phyloP scores from a whole-genome alignment of 257 asterid genomes.

The Capsicum chinense region DNA sequence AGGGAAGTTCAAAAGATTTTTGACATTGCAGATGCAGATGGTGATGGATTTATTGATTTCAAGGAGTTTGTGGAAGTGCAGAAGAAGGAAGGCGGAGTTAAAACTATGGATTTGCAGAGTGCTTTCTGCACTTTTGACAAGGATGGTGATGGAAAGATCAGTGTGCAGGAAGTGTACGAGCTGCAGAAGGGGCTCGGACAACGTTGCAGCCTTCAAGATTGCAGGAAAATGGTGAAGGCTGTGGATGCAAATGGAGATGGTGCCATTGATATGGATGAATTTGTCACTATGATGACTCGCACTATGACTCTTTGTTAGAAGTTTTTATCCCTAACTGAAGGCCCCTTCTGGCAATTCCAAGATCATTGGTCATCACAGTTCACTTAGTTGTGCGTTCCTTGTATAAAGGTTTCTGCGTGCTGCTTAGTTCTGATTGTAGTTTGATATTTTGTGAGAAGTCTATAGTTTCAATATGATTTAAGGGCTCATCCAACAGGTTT shows the following conservation, averaged over 20 bases:
- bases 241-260: conserved; percentile 91
- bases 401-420: conserved; percentile 7
- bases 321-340: background rate
- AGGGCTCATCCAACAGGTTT: conserved; percentile 1
- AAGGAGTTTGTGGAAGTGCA: conserved; percentile 84
- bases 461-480: background rate
- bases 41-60: conserved; percentile 87
- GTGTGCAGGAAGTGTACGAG: conserved; percentile 66
- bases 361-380: background rate
- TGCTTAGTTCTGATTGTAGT: background rate
- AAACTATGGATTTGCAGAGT: conserved; percentile 58
- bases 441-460: background rate
- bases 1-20: conserved; percentile 78
- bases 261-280: conserved; percentile 85
- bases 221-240: conserved; percentile 79
- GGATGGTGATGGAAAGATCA: conserved; percentile 80
- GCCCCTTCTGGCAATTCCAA: background rate
- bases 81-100: conserved; percentile 72
- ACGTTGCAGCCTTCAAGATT: conserved; percentile 63
- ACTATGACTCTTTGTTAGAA: conserved; percentile 43
- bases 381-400: background rate
- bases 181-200: conserved; percentile 71
- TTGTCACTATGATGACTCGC: conserved; percentile 82
- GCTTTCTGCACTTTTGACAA: conserved; percentile 74
- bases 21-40: conserved; percentile 73